Evolutionary conservation across 176 grass and related monocot genomes (phyloP).

Genomic region (Musa itinerans): DNA sequence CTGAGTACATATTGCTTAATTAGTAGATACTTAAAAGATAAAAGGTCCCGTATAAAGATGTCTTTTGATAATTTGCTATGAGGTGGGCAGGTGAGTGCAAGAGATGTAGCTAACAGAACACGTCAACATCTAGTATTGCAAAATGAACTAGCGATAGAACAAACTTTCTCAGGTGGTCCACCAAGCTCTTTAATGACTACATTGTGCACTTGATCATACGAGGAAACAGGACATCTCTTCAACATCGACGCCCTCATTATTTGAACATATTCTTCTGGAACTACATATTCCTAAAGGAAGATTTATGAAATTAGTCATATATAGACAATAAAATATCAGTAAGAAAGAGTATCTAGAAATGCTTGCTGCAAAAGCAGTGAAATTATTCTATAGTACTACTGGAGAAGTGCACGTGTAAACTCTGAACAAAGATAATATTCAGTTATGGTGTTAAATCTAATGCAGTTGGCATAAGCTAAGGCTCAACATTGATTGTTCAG

Average conservation of each 20-base stretch:
- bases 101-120: not conserved
- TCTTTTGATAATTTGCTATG: too few relatives aligned
- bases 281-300: slow-evolving; percentile 59
- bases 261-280: slow-evolving; percentile 73
- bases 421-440: not conserved
- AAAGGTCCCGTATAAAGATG: not conserved
- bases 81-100: not conserved
- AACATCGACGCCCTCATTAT: slow-evolving; percentile 89
- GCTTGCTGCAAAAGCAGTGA: not conserved
- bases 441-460: not conserved
- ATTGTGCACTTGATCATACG: slow-evolving; percentile 48
- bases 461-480: not conserved
- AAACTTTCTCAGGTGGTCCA: slow-evolving; percentile 60
- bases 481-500: not conserved
- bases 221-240: slow-evolving; percentile 82
- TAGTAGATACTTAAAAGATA: not conserved
- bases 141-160: slow-evolving; percentile 18
- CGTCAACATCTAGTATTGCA: not conserved
- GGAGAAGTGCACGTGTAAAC: not conserved
- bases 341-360: not conserved
- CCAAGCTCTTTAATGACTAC: slow-evolving; percentile 72
- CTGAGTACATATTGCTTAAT: slow-evolving; percentile 24
- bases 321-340: not conserved
- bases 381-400: not conserved
- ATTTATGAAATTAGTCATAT: slow-evolving; percentile 11